These are phyloP conservation scores for Herpetomonas tarakana DNA, from an alignment of 208 protist genomes.

Conservation along the genomic window DNA sequence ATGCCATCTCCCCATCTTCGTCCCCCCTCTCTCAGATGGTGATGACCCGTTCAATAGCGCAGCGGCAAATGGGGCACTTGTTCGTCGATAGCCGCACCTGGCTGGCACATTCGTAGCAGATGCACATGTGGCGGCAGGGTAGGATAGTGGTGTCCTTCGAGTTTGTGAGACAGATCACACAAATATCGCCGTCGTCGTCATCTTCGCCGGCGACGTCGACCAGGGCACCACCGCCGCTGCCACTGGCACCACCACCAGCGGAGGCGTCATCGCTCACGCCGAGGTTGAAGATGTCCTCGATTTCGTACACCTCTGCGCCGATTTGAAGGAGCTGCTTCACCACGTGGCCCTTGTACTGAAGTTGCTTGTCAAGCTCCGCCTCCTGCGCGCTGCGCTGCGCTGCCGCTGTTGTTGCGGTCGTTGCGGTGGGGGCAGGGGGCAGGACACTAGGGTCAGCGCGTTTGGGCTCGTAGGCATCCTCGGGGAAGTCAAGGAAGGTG, in stretches of 20 bases:
- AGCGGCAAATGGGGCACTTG: conserved; percentile 90
- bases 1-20: too few relatives aligned
- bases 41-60: conserved; percentile 66
- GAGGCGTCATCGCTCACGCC: conserved; percentile 6
- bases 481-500: conserved; percentile 25
- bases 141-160: conserved; percentile 83
- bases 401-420: neutral
- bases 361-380: neutral
- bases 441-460: neutral
- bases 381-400: neutral
- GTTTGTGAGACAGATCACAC: conserved; percentile 89
- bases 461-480: neutral
- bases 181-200: conserved; percentile 43
- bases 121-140: conserved; percentile 92
- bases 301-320: conserved; percentile 68
- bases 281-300: conserved; percentile 80
- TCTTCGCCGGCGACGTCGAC: conserved; percentile 13
- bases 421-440: neutral
- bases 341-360: conserved; percentile 22
- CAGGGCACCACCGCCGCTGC: neutral
- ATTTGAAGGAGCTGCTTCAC: conserved; percentile 73
- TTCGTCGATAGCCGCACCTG: conserved; percentile 73
- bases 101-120: conserved; percentile 85
- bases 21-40: conserved; percentile 54
- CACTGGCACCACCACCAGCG: neutral